Evolutionary conservation across 352 stramenopile genomes (phyloP), one percentile per base, ranked within the genome.

Genomic region (Globisporangium iwayamae): DNA sequence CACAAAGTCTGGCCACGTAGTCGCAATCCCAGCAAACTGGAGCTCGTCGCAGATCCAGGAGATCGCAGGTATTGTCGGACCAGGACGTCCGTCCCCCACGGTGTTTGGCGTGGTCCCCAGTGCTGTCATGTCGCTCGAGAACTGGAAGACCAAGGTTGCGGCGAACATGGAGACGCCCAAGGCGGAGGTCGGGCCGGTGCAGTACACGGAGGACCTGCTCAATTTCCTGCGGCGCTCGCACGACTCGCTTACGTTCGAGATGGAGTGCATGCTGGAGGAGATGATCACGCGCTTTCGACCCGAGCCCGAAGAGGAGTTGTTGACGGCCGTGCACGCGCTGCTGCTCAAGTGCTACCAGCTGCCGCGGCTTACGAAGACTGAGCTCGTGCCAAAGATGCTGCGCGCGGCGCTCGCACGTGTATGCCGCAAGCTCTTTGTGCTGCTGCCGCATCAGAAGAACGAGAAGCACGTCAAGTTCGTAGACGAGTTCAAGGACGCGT

Each of bases 211-310:
- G 36, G 91, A 97, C 41, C 65, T 99, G 39, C 96, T 99, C 72
- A 98, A 96, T 46, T 97, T 96, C 60, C 75, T 99, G 25, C 98
- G 75, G 76, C 89, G 93, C 71, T 89, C 85, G 62, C 90, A 91
- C 67, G 83, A 94, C 62, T 82, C 86, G 25, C 75, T 97, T 48
- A 96, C 84, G 52, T 96, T 96, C 69, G 93, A 98, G 70, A 96
- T 99, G 79, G 97, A 99, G 80, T 95, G 90, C 36, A 98, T 99
- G 73, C 76, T 99, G 36, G 97, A 99, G 78, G 96, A 99, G 69
- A 89, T 99, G 68, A 99, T 99, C 70, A 96, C 98, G 5, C 94
- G 96, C 46, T 99, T 99, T 68, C 90, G 97, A 1, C 96, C 95
- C 16, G 97, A 97, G 57, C 97, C 97, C 5, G 96, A 99, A 73